Evolutionary conservation across 2,329 filamentous ascomycete species (phyloP), one percentile per base, ranked within the genome.

Genomic region (Colletotrichum godetiae): DNA sequence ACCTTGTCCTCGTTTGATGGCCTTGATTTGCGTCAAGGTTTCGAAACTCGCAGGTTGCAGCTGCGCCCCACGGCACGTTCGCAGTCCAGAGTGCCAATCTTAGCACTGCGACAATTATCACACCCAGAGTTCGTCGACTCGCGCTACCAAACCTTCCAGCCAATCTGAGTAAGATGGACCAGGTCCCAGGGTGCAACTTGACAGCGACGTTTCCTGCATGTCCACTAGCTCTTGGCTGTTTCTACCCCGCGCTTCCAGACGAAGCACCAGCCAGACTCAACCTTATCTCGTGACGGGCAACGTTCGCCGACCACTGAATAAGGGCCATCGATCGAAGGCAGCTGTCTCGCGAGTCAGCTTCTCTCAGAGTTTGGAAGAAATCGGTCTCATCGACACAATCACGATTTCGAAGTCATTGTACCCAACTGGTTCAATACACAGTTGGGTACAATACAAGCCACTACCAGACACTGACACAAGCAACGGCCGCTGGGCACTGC

Each of bases 181-280:
- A 27, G 53, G 60, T 58, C 53, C 59, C 22, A 22, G 27, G 67
- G 24, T 65, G 53, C 53, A 59, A 37, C 29, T 31, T 19, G 31
- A 59, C 29, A 53, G 53, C 61, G 15, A 66, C 29, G 7, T 37
- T 37, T 59, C 33, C 35, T 37, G 19, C 10, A 37, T 31, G 37
- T 57, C 53, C 55, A 13, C 33, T 59, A n/a, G n/a, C 11, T 42
- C 61, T 66, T 58, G 31, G 55, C 56, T 60, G 52, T 58, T 49
- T 64, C 59, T 42, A 69, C 67, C 59, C 67, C 66, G 65, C 65
- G 65, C 33, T 31, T 53, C 24, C 49, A 27, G 31, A 53, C 42
- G 49, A 64, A 11, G 27, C 33, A 52, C 35, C 49, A 63, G 37
- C 35, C 49, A 63, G 37, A 52, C 53, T 19, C 67, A 69, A 69